A percentile compares a stretch with the other conserved stretches of the same genome.
Conservation (phyloP, 2,329 filamentous ascomycete genomes). For the Zasmidium cellare region DNA sequence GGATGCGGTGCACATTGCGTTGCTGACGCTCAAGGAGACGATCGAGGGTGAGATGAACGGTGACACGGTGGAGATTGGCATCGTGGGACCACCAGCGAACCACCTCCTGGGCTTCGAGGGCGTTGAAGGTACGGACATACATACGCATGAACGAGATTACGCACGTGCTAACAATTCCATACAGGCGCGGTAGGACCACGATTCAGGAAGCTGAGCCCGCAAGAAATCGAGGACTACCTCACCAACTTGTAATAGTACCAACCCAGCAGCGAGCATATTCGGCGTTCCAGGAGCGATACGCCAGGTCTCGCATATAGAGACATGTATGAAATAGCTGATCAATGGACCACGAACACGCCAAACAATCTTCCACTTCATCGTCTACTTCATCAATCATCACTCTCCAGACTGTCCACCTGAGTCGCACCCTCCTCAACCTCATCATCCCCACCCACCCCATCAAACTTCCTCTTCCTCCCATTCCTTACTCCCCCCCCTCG, state of each 20-base stretch:
- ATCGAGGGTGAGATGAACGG: conserved; percentile 99
- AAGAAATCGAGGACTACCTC: conserved; percentile 99
- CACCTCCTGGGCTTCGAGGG: conserved; percentile 90
- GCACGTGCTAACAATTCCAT: neutral
- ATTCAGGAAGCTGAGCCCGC: conserved; percentile 91
- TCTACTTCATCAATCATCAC: neutral
- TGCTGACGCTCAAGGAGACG: conserved; percentile 96
- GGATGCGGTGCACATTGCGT: conserved; percentile 96
- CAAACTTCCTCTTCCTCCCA: conserved; percentile 9
- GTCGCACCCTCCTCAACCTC: too few relatives aligned
- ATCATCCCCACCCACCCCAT: too few relatives aligned
- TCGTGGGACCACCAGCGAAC: conserved; percentile 91
- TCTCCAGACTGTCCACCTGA: neutral
- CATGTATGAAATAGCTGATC: conserved; percentile 10
- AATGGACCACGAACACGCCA: neutral
- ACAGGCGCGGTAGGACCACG: conserved; percentile 76
- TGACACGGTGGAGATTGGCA: conserved; percentile 94
- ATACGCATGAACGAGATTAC: too few relatives aligned
- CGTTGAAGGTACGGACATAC: conserved; percentile 55
- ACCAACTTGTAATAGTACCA: conserved; percentile 75
- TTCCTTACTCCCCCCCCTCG: neutral
- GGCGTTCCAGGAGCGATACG: conserved; percentile 1
- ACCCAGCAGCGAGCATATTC: neutral
- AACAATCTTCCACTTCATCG: neutral
- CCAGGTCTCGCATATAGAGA: neutral